Percentiles rank a stretch among this genome's conserved stretches.
Evolutionary conservation across 2,329 filamentous ascomycete genomes (phyloP).

Genomic region (Hymenoscyphus salicellus): DNA sequence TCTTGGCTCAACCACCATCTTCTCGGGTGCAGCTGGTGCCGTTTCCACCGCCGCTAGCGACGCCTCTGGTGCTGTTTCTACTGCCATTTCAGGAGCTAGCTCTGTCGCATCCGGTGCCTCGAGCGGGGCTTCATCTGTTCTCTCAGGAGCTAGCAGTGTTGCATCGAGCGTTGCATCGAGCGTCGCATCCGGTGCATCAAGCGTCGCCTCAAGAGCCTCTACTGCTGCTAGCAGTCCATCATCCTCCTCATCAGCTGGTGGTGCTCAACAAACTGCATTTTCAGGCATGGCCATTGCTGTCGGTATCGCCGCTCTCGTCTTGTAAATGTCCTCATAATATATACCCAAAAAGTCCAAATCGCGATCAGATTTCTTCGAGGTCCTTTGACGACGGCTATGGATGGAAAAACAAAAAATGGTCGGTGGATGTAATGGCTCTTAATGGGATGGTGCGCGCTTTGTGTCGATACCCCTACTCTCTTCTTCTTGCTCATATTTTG

Average conservation of each 20-base stretch:
- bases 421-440: conserved; percentile 2
- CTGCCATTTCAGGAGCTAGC: conserved; percentile 3
- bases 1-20: conserved; percentile 30
- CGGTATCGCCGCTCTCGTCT: conserved; percentile 33
- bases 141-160: conserved; percentile 9
- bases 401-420: conserved; percentile 14
- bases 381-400: conserved; percentile 14
- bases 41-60: conserved; percentile 14
- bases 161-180: conserved; percentile 7
- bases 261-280: conserved; percentile 29
- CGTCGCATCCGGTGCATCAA: conserved; percentile 4
- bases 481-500: conserved; percentile 31
- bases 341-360: neutral
- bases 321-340: conserved; percentile 26
- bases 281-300: conserved; percentile 31
- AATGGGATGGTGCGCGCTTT: conserved; percentile 14
- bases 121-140: conserved; percentile 7
- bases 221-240: conserved; percentile 15
- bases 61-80: conserved; percentile 11
- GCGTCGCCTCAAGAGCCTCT: conserved; percentile 5
- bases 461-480: conserved; percentile 30
- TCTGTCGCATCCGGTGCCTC: conserved; percentile 6
- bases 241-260: conserved; percentile 22
- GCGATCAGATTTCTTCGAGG: conserved; percentile 22
- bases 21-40: conserved; percentile 12